Percentiles rank a stretch among this genome's conserved stretches.
Evolutionary conservation across 768 basidiomycete species (phyloP).

Genomic region (Hirschioporus abietinus): DNA sequence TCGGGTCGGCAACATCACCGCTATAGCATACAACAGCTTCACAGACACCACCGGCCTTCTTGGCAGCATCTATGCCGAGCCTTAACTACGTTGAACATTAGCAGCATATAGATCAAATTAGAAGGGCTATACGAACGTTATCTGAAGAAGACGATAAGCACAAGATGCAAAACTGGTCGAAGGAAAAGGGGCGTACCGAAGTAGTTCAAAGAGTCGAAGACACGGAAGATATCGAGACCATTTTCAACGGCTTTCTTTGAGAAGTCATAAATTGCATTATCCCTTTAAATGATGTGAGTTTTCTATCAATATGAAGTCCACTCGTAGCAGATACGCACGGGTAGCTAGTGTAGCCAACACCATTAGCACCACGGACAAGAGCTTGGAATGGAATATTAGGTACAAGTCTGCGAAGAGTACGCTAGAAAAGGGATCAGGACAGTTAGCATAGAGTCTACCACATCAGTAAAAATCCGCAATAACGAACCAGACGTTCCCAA

Average conservation of each 20-base stretch:
- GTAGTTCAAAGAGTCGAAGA: constrained; percentile 99
- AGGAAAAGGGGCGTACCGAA: constrained; percentile 53
- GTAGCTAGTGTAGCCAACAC: constrained; percentile 98
- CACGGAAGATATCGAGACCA: constrained; percentile 98
- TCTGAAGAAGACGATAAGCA: constrained; percentile 35
- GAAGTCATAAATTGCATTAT: constrained; percentile 99
- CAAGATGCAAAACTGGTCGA: not conserved
- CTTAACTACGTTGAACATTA: constrained; percentile 58
- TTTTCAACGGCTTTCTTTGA: constrained; percentile 99
- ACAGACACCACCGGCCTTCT: constrained; percentile 98
- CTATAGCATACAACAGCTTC: constrained; percentile 99
- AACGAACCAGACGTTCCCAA: constrained; percentile 89
- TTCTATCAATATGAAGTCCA: not conserved
- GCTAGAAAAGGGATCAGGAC: constrained; percentile 34
- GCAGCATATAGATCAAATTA: not conserved
- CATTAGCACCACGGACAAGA: constrained; percentile 96
- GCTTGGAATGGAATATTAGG: constrained; percentile 99
- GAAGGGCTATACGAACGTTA: constrained; percentile 47
- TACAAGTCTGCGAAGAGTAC: constrained; percentile 89
- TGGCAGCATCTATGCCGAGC: constrained; percentile 98
- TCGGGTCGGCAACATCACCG: constrained; percentile 92
- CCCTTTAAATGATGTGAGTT: constrained; percentile 38
- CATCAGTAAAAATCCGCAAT: not conserved
- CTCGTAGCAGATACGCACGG: constrained; percentile 51
- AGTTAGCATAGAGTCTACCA: not conserved